These are phyloP conservation scores for Dictyostelium brefeldianum DNA, from an alignment of 78 protist genomes.

Conservation along the genomic window DNA sequence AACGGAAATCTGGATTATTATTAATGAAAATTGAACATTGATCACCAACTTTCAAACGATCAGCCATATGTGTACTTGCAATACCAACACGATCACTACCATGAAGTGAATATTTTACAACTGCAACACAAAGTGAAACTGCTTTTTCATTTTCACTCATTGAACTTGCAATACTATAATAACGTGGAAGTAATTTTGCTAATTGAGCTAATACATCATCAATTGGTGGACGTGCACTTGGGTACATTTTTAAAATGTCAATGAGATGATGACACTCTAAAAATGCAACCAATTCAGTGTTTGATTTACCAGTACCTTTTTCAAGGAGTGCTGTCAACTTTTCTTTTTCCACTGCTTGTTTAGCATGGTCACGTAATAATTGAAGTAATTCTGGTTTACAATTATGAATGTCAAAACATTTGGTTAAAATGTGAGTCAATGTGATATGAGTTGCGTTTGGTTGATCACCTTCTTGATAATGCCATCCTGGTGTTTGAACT, in stretches of 20 bases:
- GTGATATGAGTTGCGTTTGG: constrained; percentile 67
- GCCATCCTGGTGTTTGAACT: constrained; percentile 53
- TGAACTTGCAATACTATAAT: constrained; percentile 95
- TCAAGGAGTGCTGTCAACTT: not conserved
- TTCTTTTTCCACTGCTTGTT: constrained; percentile 1
- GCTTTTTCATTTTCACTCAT: not conserved
- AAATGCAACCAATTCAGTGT: not conserved
- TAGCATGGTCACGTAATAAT: constrained; percentile 15
- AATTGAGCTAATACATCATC: constrained; percentile 87
- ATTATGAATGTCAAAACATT: constrained; percentile 67
- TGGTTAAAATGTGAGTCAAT: constrained; percentile 22
- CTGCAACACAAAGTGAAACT: constrained; percentile 81
- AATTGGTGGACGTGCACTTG: constrained; percentile 81
- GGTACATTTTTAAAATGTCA: constrained; percentile 54
- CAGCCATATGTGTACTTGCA: constrained; percentile 62
- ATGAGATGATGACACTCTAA: constrained; percentile 38
- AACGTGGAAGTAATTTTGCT: constrained; percentile 92
- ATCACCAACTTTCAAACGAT: constrained; percentile 50
- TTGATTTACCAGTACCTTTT: constrained; percentile 50
- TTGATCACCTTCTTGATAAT: constrained; percentile 56
- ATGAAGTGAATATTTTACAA: constrained; percentile 43
- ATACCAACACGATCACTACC: constrained; percentile 63
- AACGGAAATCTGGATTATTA: constrained; percentile 84
- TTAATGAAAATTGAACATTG: constrained; percentile 41
- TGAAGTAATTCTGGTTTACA: constrained; percentile 47